Conservation (phyloP, 2,329 filamentous ascomycete genomes). For the Trichoderma sp. region DNA sequence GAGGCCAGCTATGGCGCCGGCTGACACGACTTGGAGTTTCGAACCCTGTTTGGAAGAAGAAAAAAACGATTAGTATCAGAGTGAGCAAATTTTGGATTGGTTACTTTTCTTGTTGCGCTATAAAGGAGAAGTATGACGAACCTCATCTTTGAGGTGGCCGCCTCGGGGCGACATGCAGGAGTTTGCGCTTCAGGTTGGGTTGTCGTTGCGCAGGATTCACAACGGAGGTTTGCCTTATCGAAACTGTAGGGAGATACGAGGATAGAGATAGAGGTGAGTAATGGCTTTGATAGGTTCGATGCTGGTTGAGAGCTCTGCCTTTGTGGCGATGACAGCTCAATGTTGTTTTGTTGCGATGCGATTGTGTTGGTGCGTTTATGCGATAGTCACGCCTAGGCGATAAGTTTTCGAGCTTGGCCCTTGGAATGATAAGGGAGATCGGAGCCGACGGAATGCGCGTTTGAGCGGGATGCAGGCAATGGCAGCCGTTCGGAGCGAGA, state of each 20-base stretch:
- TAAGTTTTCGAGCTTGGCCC: neutral
- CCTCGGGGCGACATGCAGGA: slow-evolving; percentile 38
- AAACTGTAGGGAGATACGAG: neutral
- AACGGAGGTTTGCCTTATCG: slow-evolving; percentile 19
- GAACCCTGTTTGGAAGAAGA: slow-evolving; percentile 43
- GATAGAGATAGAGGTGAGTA: neutral
- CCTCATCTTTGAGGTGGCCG: slow-evolving; percentile 58
- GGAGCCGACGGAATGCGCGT: slow-evolving; percentile 14
- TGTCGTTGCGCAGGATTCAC: neutral
- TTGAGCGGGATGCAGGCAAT: neutral
- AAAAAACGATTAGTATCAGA: neutral
- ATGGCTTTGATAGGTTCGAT: neutral
- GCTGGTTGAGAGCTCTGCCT: neutral
- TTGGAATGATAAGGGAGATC: neutral
- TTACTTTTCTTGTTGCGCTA: neutral
- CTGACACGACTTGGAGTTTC: slow-evolving; percentile 53
- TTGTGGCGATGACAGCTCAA: neutral
- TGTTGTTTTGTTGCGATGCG: neutral
- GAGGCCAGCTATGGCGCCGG: slow-evolving; percentile 69
- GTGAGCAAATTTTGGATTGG: neutral
- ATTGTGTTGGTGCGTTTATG: neutral
- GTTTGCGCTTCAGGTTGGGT: slow-evolving; percentile 3
- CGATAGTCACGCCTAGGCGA: neutral
- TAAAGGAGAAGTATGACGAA: slow-evolving; percentile 28
- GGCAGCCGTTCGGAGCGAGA: neutral